phyloP scores from a whole-genome alignment of 208 protist genomes.

The Trichomonas gallinae region DNA sequence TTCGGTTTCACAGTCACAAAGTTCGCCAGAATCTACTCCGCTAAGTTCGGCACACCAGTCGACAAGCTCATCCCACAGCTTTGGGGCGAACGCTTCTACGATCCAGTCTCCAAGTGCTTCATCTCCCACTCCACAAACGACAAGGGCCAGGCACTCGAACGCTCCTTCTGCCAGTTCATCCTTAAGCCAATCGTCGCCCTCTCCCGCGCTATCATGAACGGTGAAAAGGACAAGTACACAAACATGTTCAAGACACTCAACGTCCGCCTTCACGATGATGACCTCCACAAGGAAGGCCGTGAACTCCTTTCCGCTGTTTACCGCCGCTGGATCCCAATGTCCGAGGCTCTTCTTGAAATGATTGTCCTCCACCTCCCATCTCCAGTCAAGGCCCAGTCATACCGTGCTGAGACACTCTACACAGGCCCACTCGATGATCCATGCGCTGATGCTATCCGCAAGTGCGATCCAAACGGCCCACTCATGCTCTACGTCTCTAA shows the following conservation, averaged over 20 bases:
- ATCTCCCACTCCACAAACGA: conserved; percentile 26
- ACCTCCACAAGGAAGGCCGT: neutral
- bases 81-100: conserved; percentile 96
- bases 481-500: conserved; percentile 98
- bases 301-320: neutral
- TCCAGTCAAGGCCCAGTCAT: conserved; percentile 78
- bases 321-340: conserved; percentile 53
- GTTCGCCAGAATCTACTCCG: conserved; percentile 73
- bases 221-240: conserved; percentile 67
- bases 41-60: conserved; percentile 75
- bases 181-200: conserved; percentile 89
- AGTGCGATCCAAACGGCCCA: conserved; percentile 76
- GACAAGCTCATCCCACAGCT: conserved; percentile 69
- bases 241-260: conserved; percentile 75
- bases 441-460: conserved; percentile 63
- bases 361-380: conserved; percentile 91
- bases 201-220: conserved; percentile 77
- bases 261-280: conserved; percentile 50
- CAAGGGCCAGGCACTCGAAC: neutral
- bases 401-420: conserved; percentile 84
- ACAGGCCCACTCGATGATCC: conserved; percentile 79
- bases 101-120: conserved; percentile 73
- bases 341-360: conserved; percentile 92
- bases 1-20: conserved; percentile 94
- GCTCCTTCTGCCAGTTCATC: conserved; percentile 86